Evolutionary conservation across 2,329 filamentous ascomycete species (phyloP), one percentile per base, ranked within the genome.

Genomic region (Fulvia fulva): DNA sequence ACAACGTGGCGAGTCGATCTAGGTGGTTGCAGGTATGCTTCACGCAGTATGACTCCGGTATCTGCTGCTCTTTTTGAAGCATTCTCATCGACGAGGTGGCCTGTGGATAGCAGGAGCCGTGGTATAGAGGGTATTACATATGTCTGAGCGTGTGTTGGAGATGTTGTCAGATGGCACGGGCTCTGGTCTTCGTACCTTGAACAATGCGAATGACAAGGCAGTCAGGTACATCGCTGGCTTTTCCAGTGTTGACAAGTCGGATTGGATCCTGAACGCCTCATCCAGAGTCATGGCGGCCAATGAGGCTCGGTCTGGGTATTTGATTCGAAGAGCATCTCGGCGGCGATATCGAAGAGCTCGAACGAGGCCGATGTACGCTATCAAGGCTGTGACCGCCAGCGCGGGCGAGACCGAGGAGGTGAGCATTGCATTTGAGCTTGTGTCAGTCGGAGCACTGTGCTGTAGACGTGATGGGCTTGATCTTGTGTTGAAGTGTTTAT

Each of bases 51-150:
- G 1, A 80, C 72, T 4, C 64, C 71, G 0, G 82, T 84, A 64
- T 84, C 82, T 1, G 77, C 74, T 59, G 80, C 81, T 12, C 82
- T 77, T 64, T 84, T 84, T 1, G 77, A 73, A 0, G 81, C 78
- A 32, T 44, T 46, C 11, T 55, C 46, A 16, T 50, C 23, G 8
- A 50, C 23, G 21, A 50, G 25, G 16, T 50, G 46, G 4, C 46
- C 46, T 9, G 46, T 50, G 9, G 11, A 5, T 19, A 50, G 22
- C 1, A 50, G 25, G 8, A 50, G 46, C 1, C 21, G 25, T 19
- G 46, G 30, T 28, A 50, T 26, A 1, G 46, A 50, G 14, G 46
- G n/a, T 4, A 50, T 50, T 8, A 23, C 46, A 19, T 50, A 50
- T 30, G 46, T 50, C 46, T 50, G 25, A 5, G 7, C 23, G 21